Evolutionary conservation across 345 rosid species (phyloP), one percentile per base, ranked within the genome.

Genomic region (Erucastrum elatum): DNA sequence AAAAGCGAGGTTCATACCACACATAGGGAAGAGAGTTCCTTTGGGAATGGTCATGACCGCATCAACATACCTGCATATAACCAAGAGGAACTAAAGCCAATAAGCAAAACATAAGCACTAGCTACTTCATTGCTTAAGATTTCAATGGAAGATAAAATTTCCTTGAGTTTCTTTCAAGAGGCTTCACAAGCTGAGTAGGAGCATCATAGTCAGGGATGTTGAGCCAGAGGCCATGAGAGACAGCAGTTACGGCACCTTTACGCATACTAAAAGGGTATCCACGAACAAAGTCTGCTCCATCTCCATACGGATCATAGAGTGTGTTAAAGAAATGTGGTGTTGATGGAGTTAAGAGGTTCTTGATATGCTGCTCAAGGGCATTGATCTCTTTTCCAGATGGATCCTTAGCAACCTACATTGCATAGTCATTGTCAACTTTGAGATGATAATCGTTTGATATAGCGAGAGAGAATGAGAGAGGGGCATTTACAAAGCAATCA

Each of bases 161-260:
- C 97, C 97, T 87, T 13, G 87, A 83, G 82, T 92, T 92, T 81
- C 88, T 87, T 87, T 92, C 97, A n/a, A 67, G 95, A 60, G 97
- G 97, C 81, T 92, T 92, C 79, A 92, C 97, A 75, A 90, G 95
- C 79, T 92, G 97, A 46, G 97, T 92, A 6, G 95, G 97, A 56
- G 97, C 97, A 84, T 90, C 97, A 84, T 92, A 92, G 78, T 92
- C 95, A 21, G 97, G 97, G 71, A 92, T 92, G 88, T 92, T 90
- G 78, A 92, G 97, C 97, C 97, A 92, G 51, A 92, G 92, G 11
- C 97, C 97, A 78, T 92, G 97, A 16, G 97, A 92, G 17, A 88
- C 88, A 17, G 90, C 95, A 2, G 97, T 92, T 5, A 87, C 82
- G 31, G 82, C 90, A 82, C 97, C 97, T 82, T 90, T 92, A 0